phyloP scores from a whole-genome alignment of 345 rosid genomes.

The Lumnitzera racemosa region DNA sequence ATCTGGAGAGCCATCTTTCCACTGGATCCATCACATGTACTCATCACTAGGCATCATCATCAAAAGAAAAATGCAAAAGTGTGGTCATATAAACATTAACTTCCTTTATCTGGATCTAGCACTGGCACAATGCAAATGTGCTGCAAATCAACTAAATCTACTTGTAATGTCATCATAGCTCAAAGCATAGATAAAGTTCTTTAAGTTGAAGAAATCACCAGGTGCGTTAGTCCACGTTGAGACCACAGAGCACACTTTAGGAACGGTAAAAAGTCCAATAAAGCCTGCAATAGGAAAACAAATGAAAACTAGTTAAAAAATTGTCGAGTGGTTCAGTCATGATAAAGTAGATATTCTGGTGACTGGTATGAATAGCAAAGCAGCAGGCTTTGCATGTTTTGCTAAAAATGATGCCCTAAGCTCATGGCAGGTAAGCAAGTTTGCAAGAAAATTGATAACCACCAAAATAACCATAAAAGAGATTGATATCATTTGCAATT shows the following conservation, averaged over 20 bases:
- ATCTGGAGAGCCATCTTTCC: no score
- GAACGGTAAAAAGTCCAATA: slow-evolving; percentile 66
- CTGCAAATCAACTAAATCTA: no score
- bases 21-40: no score
- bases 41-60: no score
- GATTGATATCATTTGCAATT: not conserved
- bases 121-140: no score
- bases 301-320: not conserved
- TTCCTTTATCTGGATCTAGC: no score
- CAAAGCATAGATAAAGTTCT: not conserved
- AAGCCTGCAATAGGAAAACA: slow-evolving; percentile 46
- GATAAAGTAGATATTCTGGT: no score
- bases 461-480: not conserved
- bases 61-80: no score
- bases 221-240: slow-evolving; percentile 52
- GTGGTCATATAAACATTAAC: no score
- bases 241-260: slow-evolving; percentile 65
- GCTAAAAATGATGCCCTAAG: no score
- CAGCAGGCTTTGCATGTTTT: no score
- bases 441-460: not conserved
- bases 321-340: not conserved
- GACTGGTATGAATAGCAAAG: no score
- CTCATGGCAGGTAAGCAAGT: not conserved
- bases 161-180: not conserved
- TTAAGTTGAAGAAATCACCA: slow-evolving; percentile 30